phyloP scores from a whole-genome alignment of 2,329 filamentous ascomycete species.

The Macrophomina pseudophaseolina region DNA sequence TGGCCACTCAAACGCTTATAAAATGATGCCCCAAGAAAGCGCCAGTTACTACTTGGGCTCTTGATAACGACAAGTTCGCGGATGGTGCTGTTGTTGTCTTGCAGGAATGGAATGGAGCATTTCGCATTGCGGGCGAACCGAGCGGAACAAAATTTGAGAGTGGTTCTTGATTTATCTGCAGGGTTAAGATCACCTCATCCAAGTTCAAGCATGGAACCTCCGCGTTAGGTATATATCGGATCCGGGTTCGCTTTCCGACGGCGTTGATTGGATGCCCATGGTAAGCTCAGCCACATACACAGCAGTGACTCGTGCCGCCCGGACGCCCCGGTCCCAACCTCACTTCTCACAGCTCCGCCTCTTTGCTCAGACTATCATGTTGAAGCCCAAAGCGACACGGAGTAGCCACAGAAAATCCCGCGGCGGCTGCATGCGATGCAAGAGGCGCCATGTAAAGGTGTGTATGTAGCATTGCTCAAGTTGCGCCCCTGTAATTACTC shows the following conservation, averaged over 20 bases:
- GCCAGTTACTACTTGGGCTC: too few relatives aligned
- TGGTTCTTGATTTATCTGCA: too few relatives aligned
- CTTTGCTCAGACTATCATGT: not conserved
- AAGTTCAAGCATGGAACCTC: not conserved
- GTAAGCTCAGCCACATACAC: not conserved
- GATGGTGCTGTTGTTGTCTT: too few relatives aligned
- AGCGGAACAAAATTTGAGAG: too few relatives aligned
- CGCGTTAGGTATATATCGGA: too few relatives aligned
- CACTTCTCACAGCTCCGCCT: not conserved
- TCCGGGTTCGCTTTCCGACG: not conserved
- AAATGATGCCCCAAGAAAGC: too few relatives aligned
- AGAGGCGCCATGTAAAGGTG: conserved; percentile 4
- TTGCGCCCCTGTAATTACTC: not conserved
- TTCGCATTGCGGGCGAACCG: too few relatives aligned
- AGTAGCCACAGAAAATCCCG: not conserved
- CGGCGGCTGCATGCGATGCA: not conserved
- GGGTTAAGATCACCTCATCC: too few relatives aligned
- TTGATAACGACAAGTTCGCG: too few relatives aligned
- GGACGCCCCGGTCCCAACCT: not conserved
- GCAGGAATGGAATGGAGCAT: too few relatives aligned
- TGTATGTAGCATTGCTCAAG: not conserved
- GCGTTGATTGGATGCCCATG: not conserved
- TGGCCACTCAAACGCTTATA: too few relatives aligned
- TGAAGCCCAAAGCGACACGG: not conserved
- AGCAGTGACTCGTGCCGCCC: not conserved